These are phyloP conservation scores for Trichoderma asperellum DNA, from an alignment of 2,329 filamentous ascomycete species.

Conservation along the genomic window DNA sequence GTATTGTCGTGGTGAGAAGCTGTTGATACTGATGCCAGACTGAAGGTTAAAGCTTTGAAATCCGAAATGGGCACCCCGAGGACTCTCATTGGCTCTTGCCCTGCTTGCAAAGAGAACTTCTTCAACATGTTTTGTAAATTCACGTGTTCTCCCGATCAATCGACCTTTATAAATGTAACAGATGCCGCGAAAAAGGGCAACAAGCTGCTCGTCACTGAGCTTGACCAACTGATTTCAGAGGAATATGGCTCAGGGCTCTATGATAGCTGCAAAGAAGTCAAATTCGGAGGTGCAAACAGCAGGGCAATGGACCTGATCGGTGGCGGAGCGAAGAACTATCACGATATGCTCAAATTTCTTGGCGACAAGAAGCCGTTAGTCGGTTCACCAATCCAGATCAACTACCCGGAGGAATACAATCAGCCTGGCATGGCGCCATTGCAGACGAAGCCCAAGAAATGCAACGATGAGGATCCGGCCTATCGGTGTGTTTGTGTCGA, in stretches of 20 bases:
- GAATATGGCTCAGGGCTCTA: conserved; percentile 88
- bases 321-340: conserved; percentile 89
- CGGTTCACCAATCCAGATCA: conserved; percentile 97
- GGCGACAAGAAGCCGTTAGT: conserved; percentile 83
- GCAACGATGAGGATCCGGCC: conserved; percentile 83
- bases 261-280: conserved; percentile 98
- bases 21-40: background rate
- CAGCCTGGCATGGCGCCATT: conserved; percentile 73
- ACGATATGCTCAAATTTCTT: conserved; percentile 84
- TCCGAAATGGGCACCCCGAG: conserved; percentile 86
- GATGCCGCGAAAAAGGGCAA: conserved; percentile 64
- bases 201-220: conserved; percentile 74
- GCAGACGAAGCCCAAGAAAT: conserved; percentile 76
- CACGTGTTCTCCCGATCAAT: conserved; percentile 96
- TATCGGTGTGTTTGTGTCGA: conserved; percentile 94
- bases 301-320: conserved; percentile 96
- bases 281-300: conserved; percentile 91
- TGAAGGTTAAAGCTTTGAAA: conserved; percentile 75
- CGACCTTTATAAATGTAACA: conserved; percentile 92
- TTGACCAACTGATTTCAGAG: conserved; percentile 86
- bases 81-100: conserved; percentile 88
- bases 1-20: background rate
- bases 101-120: conserved; percentile 97
- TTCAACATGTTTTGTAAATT: conserved; percentile 98
- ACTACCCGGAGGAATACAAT: conserved; percentile 71